Base-by-base conservation (phyloP, 768 basidiomycete genomes). In the Kwoniella botswanensis region DNA sequence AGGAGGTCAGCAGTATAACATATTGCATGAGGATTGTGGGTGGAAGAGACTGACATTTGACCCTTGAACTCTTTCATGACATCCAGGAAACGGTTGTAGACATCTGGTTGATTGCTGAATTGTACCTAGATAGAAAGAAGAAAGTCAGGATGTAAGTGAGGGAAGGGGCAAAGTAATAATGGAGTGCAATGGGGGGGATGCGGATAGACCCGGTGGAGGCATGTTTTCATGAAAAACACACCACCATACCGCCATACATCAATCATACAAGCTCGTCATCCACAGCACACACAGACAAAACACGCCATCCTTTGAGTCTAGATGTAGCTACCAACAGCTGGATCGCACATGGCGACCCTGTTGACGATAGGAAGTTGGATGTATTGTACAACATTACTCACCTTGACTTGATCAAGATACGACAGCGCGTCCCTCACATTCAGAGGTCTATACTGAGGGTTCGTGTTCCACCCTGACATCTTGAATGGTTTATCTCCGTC, bases 41-140 rank as follows among this genome's bases (percentile, higher is more conserved):
- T 26, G 24, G 24, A 26, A 26, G 24, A 26, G 26, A 26, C 26
- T 26, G 61, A 85, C 84, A 83, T 82, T 63, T 96, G 93, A 79
- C 93, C 93, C 86, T 99, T 99, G 84, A 99, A 99, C 82, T 98
- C 95, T 86, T 98, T 98, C 97, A 97, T 97, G 81, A 97, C 95
- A 83, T 96, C 93, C 84, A 95, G 84, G 81, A 94, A 94, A 74
- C 91, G 88, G 82, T 97, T 96, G 87, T 97, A 97, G 29, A 96
- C 93, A 78, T 94, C 93, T 21, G 94, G 94, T 82, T 90, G 90
- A 82, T 93, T 91, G 57, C 89, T 87, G 83, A 96, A 97, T 85
- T 94, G 92, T 54, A 89, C 87, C 84, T 84, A 60, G 22, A 12
- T 11, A 59, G 17, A 5, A 13, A 42, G 46, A 50, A n/a, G 12